Evolutionary conservation across 352 stramenopile species (phyloP).

Genomic region (Pythium phragmitis): DNA sequence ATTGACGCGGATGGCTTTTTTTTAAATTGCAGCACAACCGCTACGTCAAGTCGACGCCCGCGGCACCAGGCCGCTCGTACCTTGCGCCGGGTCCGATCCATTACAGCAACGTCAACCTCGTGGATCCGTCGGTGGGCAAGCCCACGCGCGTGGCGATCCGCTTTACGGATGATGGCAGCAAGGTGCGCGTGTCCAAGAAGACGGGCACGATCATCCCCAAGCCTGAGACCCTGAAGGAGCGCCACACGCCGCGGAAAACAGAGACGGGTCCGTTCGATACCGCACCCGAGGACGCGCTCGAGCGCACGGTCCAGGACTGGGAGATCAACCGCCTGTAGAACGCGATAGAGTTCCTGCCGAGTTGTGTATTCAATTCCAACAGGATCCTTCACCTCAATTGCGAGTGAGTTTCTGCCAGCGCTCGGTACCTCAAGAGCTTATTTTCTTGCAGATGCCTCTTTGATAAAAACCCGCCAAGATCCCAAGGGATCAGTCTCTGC

Average conservation of each 20-base stretch:
- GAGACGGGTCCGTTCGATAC: slow-evolving; percentile 84
- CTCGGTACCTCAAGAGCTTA: neutral
- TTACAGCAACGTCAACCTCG: slow-evolving; percentile 87
- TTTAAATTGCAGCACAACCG: slow-evolving; percentile 47
- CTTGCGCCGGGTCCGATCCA: slow-evolving; percentile 80
- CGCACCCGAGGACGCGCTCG: slow-evolving; percentile 71
- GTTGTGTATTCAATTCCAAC: neutral
- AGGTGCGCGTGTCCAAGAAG: slow-evolving; percentile 94
- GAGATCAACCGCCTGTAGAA: slow-evolving; percentile 70
- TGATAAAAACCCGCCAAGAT: neutral
- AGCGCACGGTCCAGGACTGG: slow-evolving; percentile 77
- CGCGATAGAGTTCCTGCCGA: neutral
- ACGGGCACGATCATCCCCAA: slow-evolving; percentile 95
- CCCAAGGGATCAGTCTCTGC: neutral
- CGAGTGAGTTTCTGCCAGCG: neutral
- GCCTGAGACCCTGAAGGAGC: slow-evolving; percentile 89
- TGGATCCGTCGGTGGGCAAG: slow-evolving; percentile 81
- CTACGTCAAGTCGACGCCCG: slow-evolving; percentile 80
- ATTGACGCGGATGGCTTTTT: neutral
- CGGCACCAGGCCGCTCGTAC: slow-evolving; percentile 69
- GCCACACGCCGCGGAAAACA: slow-evolving; percentile 80
- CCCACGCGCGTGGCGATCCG: slow-evolving; percentile 76
- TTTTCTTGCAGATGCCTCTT: neutral
- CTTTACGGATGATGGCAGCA: slow-evolving; percentile 92
- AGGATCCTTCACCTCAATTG: neutral